Evolutionary conservation across 1,284 basidiomycete species (phyloP).

Genomic region (Cryptococcus neoformans): DNA sequence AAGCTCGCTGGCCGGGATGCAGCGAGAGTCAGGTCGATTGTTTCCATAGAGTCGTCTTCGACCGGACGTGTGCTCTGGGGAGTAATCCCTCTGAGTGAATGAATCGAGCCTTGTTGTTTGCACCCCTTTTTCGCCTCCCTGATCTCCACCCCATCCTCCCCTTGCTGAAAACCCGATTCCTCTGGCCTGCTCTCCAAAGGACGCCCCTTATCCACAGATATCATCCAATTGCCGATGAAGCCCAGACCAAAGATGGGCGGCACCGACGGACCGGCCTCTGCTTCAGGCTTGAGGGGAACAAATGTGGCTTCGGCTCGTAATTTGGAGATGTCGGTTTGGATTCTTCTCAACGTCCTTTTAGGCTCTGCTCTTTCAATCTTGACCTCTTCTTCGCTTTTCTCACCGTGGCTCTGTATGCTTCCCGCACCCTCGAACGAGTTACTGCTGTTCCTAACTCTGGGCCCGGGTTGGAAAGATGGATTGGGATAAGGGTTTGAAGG

Average conservation of each 20-base stretch:
- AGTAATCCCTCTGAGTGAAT: not conserved
- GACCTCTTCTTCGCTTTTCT: not conserved
- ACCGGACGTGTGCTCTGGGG: not conserved
- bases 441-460: not conserved
- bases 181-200: not conserved
- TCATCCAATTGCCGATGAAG: slow-evolving; percentile 15
- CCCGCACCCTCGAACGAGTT: not conserved
- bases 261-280: not conserved
- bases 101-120: slow-evolving; percentile 1
- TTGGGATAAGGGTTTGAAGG: not conserved
- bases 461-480: not conserved
- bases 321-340: not conserved
- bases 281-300: too few species aligned
- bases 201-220: slow-evolving; percentile 6
- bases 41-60: slow-evolving; percentile 1
- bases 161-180: slow-evolving; percentile 14
- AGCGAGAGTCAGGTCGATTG: slow-evolving; percentile 9
- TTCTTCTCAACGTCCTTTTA: not conserved
- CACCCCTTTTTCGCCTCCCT: too few species aligned
- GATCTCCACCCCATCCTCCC: not conserved
- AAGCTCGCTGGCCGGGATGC: slow-evolving; percentile 7
- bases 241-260: slow-evolving; percentile 14
- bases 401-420: not conserved
- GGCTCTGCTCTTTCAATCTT: not conserved
- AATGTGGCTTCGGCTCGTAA: too few species aligned